Conservation (phyloP, 768 basidiomycete species). For the Mrakia hoshinonis region DNA sequence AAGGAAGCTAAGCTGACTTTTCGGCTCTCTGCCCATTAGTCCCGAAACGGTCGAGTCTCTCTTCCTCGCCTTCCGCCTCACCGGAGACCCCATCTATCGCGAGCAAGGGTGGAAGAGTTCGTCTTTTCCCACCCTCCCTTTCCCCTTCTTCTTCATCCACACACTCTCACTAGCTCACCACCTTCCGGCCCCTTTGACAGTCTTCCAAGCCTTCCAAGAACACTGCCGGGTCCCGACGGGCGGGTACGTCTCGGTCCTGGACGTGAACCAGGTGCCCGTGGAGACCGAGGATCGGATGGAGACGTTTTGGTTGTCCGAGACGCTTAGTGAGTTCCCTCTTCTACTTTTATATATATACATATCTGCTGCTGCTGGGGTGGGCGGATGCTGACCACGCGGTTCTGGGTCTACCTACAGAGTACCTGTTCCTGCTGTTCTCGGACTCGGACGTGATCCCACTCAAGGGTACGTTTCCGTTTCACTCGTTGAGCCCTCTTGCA, state of each 20-base stretch:
- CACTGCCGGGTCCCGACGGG: conserved; percentile 69
- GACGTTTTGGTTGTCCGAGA: conserved; percentile 87
- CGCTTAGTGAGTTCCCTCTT: conserved; percentile 53
- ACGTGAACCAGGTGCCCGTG: conserved; percentile 63
- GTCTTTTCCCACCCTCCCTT: neutral
- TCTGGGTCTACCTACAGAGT: no score
- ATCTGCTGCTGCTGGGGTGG: no score
- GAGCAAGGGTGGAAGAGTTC: conserved; percentile 44
- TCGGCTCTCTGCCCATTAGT: conserved; percentile 40
- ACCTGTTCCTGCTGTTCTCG: conserved; percentile 77
- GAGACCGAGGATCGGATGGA: conserved; percentile 91
- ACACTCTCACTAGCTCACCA: conserved; percentile 41
- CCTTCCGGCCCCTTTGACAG: conserved; percentile 37
- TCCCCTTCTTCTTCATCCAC: neutral
- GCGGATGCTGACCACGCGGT: neutral
- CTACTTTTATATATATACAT: no score
- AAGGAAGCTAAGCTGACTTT: neutral
- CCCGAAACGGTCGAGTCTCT: conserved; percentile 93
- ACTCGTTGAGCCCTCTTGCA: neutral
- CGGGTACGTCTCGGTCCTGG: conserved; percentile 72
- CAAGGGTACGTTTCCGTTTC: conserved; percentile 50
- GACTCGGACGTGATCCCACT: conserved; percentile 64
- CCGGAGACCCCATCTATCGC: conserved; percentile 71
- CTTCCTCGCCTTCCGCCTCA: conserved; percentile 81
- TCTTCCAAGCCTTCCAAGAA: conserved; percentile 38